These are phyloP conservation scores for Rhizomucor pusillus DNA, from an alignment of 371 early-diverging fungal genomes.

Conservation along the genomic window DNA sequence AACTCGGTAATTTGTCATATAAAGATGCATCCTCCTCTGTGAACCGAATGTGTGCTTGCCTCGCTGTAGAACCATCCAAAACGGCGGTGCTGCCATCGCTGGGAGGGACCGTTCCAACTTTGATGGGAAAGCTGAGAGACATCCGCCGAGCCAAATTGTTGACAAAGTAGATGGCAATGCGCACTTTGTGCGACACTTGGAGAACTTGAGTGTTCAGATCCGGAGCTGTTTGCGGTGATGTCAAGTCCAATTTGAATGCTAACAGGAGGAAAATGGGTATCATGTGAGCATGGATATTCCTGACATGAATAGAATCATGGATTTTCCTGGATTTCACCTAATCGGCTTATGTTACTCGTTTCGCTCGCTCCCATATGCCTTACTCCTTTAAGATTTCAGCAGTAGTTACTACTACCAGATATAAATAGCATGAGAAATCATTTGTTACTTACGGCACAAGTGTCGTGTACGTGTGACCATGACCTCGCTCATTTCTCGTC, in stretches of 20 bases:
- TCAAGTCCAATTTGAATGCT: not conserved
- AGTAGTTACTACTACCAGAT: no score
- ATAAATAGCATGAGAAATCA: no score
- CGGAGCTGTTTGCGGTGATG: slow-evolving; percentile 9
- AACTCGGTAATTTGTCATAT: slow-evolving; percentile 14
- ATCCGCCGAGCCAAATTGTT: slow-evolving; percentile 8
- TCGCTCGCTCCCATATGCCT: no score
- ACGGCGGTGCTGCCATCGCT: not conserved
- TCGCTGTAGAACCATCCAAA: not conserved
- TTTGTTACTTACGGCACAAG: no score
- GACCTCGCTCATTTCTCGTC: no score
- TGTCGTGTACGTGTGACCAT: no score
- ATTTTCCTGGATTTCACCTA: not conserved
- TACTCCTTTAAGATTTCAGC: no score
- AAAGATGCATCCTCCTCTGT: not conserved
- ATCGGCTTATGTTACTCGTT: not conserved
- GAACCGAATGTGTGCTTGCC: no score
- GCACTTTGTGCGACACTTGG: slow-evolving; percentile 16
- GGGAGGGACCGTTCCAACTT: slow-evolving; percentile 13
- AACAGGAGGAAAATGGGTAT: no score
- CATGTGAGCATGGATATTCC: no score
- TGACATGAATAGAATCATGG: not conserved
- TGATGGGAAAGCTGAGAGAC: slow-evolving; percentile 19
- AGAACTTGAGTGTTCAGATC: slow-evolving; percentile 11
- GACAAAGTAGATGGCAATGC: slow-evolving; percentile 14